Conservation (phyloP, 768 basidiomycete species). For the Chiua virens region DNA sequence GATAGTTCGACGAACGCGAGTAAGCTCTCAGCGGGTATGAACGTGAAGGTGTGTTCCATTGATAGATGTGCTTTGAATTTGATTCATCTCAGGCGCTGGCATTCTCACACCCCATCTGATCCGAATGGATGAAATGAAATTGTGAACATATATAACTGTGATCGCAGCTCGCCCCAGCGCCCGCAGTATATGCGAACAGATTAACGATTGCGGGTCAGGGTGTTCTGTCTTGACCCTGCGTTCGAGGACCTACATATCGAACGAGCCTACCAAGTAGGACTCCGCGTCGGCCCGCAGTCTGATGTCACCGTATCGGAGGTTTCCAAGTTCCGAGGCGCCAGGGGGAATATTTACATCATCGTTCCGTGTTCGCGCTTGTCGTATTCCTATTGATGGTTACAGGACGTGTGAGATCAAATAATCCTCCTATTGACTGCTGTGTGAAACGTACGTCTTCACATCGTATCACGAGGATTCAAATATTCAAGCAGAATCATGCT, state of each 20-base stretch:
- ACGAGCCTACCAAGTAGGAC: too few species aligned
- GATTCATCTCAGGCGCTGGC: neutral
- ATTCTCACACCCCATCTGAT: constrained; percentile 4
- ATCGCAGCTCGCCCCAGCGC: neutral
- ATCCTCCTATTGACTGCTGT: too few species aligned
- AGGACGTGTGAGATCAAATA: too few species aligned
- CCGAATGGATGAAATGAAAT: neutral
- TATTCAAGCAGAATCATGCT: neutral
- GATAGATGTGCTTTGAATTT: neutral
- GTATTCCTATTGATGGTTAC: too few species aligned
- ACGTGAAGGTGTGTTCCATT: neutral
- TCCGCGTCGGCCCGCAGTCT: too few species aligned
- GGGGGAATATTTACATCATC: neutral
- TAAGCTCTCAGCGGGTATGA: neutral
- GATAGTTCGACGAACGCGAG: constrained; percentile 5
- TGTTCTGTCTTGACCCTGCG: too few species aligned
- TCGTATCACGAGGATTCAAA: too few species aligned
- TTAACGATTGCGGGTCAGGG: too few species aligned
- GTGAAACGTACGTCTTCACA: too few species aligned
- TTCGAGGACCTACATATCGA: too few species aligned
- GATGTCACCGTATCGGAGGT: neutral
- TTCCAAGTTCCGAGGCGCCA: neutral
- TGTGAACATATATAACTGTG: neutral
- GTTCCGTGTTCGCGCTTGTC: neutral
- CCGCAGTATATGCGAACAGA: too few species aligned